These are phyloP conservation scores for Plasmodium relictum DNA, from an alignment of 169 alveolate genomes.

Conservation along the genomic window DNA sequence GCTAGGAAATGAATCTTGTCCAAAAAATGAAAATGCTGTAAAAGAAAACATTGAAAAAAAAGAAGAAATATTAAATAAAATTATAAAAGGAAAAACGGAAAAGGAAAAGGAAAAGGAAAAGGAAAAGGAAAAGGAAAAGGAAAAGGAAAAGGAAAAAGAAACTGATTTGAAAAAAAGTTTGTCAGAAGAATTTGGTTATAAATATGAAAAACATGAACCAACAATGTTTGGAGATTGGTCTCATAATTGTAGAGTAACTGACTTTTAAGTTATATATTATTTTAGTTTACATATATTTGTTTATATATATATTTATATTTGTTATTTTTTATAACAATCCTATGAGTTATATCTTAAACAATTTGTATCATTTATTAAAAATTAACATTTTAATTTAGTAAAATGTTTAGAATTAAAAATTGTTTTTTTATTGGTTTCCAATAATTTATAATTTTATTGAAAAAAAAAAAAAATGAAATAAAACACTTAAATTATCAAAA, in stretches of 20 bases:
- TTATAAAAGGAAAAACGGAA: neutral
- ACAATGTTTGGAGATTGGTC: constrained; percentile 89
- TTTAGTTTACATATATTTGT: neutral
- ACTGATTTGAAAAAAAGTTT: neutral
- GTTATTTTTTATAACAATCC: neutral
- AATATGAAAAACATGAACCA: constrained; percentile 86
- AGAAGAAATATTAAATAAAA: neutral
- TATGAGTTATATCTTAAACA: too few species aligned
- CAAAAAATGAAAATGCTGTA: neutral
- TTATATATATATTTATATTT: neutral
- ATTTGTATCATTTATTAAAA: too few species aligned
- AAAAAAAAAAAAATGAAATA: too few species aligned
- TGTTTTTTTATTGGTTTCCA: constrained; percentile 9
- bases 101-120: constrained; percentile 4
- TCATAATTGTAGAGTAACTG: constrained; percentile 87
- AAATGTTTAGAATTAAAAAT: too few species aligned
- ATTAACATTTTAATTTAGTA: too few species aligned
- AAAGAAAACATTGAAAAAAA: constrained; percentile 6
- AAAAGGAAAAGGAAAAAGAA: constrained; percentile 10
- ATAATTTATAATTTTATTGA: neutral
- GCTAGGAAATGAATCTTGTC: neutral
- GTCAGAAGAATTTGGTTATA: constrained; percentile 81
- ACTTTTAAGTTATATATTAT: constrained; percentile 66
- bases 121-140: neutral
- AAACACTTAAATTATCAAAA: too few species aligned